phyloP scores from a whole-genome alignment of 2,329 filamentous ascomycete genomes.

The Tolypocladium ophioglossoides region DNA sequence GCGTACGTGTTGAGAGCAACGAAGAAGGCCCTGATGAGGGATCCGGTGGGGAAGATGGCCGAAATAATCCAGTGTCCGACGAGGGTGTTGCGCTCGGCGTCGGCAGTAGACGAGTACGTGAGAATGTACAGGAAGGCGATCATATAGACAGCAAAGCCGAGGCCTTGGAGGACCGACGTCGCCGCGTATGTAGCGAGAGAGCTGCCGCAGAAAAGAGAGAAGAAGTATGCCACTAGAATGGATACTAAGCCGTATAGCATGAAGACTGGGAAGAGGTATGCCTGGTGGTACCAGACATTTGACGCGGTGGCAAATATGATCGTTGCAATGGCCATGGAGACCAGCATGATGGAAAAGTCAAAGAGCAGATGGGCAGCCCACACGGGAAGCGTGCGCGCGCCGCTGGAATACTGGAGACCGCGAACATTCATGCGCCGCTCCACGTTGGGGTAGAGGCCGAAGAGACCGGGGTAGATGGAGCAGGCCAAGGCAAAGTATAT shows the following conservation, averaged over 20 bases:
- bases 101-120: slow-evolving; percentile 61
- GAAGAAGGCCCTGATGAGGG: slow-evolving; percentile 63
- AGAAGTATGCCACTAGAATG: slow-evolving; percentile 65
- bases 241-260: slow-evolving; percentile 72
- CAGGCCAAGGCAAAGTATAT: slow-evolving; percentile 75
- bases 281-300: slow-evolving; percentile 63
- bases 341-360: slow-evolving; percentile 65
- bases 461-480: slow-evolving; percentile 72
- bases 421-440: slow-evolving; percentile 72
- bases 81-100: slow-evolving; percentile 56
- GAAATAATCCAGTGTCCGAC: slow-evolving; percentile 68
- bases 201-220: slow-evolving; percentile 69
- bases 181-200: slow-evolving; percentile 80
- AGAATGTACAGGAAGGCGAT: slow-evolving; percentile 62
- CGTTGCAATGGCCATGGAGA: slow-evolving; percentile 52
- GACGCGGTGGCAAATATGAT: slow-evolving; percentile 58
- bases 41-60: slow-evolving; percentile 65
- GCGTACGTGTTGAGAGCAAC: slow-evolving; percentile 76
- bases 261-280: slow-evolving; percentile 73
- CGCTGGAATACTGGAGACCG: slow-evolving; percentile 83
- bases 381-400: slow-evolving; percentile 68
- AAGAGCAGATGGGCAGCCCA: slow-evolving; percentile 79
- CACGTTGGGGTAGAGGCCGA: slow-evolving; percentile 77
- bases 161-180: slow-evolving; percentile 64
- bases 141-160: slow-evolving; percentile 61